Evolutionary conservation across 2,329 filamentous ascomycete genomes (phyloP), one percentile per base, ranked within the genome.

Genomic region (Capronia epimyces): DNA sequence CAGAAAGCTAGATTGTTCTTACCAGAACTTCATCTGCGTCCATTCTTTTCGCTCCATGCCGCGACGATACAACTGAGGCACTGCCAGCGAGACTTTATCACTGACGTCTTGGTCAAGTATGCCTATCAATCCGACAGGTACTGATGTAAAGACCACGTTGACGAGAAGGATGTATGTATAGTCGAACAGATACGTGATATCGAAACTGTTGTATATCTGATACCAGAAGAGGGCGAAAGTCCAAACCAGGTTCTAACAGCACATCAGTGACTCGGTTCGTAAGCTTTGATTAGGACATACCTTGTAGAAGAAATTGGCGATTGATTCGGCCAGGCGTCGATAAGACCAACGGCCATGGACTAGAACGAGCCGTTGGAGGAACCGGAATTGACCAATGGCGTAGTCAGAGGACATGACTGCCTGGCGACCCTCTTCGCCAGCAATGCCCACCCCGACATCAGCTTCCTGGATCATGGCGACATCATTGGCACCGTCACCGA

Each of bases 271-370:
- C 9, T n/a, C 15, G 13, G 29, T 15, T 18, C 7, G 8, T 25
- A n/a, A 15, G 37, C 41, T 24, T 20, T 40, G 16, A 10, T 25
- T 6, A 39, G 1, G 32, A 57, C 72, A 64, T 66, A 82, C 80
- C 74, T 98, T 98, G 81, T 97, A 98, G 76, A 98, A 98, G 78
- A 98, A 98, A 69, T 98, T 98, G 68, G 89, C 89, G 64, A 94
- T 96, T 41, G 85, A 87, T 73, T 98, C 93, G 24, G 86, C 89
- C 67, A 98, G 74, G 62, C 93, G 83, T 46, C 91, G 82, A 72
- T 98, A 98, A n/a, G 89, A 95, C 88, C 90, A 96, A 52, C 90
- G 82, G 52, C 90, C 90, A 66, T 96, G 90, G 3, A 96, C 89
- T 16, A 96, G 79, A 24, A 96, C 80, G 54, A 96, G 75, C 48